Percentiles rank a stretch among this genome's conserved stretches.
Evolutionary conservation across 345 rosid species (phyloP).

Genomic region (Kernera saxatilis): DNA sequence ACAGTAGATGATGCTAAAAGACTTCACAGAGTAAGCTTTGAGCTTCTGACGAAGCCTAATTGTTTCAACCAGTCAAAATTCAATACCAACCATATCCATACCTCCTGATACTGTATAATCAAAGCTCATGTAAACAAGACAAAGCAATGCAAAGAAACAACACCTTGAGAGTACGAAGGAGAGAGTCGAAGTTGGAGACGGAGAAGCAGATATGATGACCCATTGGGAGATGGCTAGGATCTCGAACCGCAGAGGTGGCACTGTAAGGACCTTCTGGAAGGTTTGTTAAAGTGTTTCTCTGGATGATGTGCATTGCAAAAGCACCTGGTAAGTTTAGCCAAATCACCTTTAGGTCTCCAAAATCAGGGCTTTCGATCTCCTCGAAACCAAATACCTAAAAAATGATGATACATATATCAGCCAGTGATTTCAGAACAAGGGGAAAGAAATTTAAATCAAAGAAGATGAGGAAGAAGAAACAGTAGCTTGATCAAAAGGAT

Average conservation of each 20-base stretch:
- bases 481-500: not conserved
- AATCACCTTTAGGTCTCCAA: slow-evolving; percentile 65
- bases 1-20: not conserved
- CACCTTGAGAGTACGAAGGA: slow-evolving; percentile 64
- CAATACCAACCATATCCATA: not conserved
- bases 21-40: not conserved
- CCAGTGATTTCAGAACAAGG: not conserved
- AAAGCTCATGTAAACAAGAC: not conserved
- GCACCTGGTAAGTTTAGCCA: slow-evolving; percentile 73
- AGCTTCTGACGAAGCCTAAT: not conserved
- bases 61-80: not conserved
- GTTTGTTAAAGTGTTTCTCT: slow-evolving; percentile 53
- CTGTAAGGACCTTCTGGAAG: slow-evolving; percentile 91
- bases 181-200: slow-evolving; percentile 67
- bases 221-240: slow-evolving; percentile 68
- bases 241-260: slow-evolving; percentile 45
- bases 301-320: slow-evolving; percentile 67
- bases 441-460: not conserved
- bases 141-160: not conserved
- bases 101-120: not conserved
- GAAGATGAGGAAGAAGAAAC: not conserved
- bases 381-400: slow-evolving; percentile 72
- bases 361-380: slow-evolving; percentile 64
- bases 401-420: not conserved
- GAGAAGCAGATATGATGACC: slow-evolving; percentile 87